Evolutionary conservation across 306 rosid species (phyloP), one percentile per base, ranked within the genome.

Genomic region (Clitoria ternatea): DNA sequence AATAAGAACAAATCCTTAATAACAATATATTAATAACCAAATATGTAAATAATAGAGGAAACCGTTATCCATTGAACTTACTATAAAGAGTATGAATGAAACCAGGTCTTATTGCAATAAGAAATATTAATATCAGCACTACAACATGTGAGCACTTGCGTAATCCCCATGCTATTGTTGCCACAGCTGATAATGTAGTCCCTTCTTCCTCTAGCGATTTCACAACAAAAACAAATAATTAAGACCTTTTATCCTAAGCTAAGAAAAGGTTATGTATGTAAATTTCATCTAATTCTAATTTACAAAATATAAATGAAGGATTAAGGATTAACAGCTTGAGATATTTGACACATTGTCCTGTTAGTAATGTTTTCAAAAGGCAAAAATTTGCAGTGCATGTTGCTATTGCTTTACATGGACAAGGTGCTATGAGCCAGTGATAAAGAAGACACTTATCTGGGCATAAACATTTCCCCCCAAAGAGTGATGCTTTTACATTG

Each of bases 61-160:
- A 32, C 6, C 35, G 33, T 48, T 36, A 73, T 50, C 29, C 45
- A 13, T 61, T 60, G 13, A 67, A 80, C 96, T 60, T 88, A 92
- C 96, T 81, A 79, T 92, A 92, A 45, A 86, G 85, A 63, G 92
- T 92, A 73, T 90, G 96, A 82, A 92, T 82, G 76, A 90, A 76
- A 74, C 98, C 98, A 64, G 98, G 92, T 77, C 87, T 88, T 86
- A 88, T 80, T 37, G 96, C 92, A 77, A 92, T 82, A 68, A 90
- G 87, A 79, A 92, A 85, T 81, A 92, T 90, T 77, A 92, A 79
- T 59, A 83, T 80, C 80, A 92, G 79, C 66, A 85, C 73, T 53
- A 88, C 81, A 72, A 80, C 77, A 61, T 90, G 89, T 66, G 98
- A 92, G 85, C 89, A 86, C 82, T 90, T 92, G 79, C 89, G 83